Evolutionary conservation across 768 basidiomycete species (phyloP).

Genomic region (Holtermanniella nyarrowii): DNA sequence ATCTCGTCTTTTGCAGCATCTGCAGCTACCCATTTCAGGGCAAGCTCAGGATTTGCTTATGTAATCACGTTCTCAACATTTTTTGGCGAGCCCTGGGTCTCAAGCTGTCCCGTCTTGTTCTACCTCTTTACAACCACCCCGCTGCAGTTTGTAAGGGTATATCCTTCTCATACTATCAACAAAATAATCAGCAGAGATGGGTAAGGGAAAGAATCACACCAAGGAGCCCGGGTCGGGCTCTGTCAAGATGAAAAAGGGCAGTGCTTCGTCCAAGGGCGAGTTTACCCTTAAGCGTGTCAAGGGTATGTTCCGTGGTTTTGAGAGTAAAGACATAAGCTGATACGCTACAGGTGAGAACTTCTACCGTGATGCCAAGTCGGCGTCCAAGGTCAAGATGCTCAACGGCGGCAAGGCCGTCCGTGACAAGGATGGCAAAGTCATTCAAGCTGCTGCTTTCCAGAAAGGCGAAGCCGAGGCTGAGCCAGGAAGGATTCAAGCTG

Average conservation of each 20-base stretch:
- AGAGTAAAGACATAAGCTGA: neutral
- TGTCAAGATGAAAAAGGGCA: conserved; percentile 31
- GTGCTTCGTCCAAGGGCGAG: conserved; percentile 22
- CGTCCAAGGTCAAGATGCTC: conserved; percentile 76
- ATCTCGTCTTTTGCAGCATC: too few relatives aligned
- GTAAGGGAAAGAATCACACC: conserved; percentile 40
- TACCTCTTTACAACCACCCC: neutral
- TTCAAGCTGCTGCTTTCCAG: conserved; percentile 88
- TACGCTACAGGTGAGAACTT: conserved; percentile 70
- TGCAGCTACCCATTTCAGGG: neutral
- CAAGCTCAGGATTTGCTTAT: neutral
- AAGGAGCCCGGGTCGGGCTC: conserved; percentile 33
- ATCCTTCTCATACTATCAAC: neutral
- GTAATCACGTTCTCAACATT: neutral
- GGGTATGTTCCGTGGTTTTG: conserved; percentile 21
- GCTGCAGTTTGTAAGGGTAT: neutral
- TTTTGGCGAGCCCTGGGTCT: neutral
- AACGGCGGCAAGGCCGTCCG: conserved; percentile 82
- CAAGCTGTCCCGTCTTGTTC: neutral
- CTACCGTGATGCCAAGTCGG: conserved; percentile 91
- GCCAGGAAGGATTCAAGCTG: conserved; percentile 85
- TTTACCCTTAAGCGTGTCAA: conserved; percentile 42
- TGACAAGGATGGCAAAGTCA: conserved; percentile 83
- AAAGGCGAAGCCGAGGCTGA: conserved; percentile 85
- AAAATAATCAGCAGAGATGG: conserved; percentile 21